Conservation (phyloP, 257 asterid genomes). For the Leonotis leonurus region DNA sequence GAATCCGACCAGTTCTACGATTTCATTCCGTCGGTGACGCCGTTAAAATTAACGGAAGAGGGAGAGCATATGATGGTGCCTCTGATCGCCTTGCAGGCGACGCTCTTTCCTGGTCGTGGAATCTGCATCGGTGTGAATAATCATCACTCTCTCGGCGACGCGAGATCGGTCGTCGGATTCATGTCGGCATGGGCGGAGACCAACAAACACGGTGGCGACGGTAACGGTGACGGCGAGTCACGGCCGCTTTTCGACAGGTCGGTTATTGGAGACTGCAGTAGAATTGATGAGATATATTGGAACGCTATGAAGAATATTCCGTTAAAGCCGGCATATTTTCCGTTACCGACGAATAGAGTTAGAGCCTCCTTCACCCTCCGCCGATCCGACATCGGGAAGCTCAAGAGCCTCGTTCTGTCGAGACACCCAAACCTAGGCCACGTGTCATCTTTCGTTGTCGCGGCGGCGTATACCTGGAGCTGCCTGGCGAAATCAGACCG, state of each 20-base stretch:
- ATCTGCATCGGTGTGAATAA: not conserved
- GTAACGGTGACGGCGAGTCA: not conserved
- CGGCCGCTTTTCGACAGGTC: slow-evolving; percentile 28
- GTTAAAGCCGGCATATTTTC: not conserved
- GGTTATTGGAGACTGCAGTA: slow-evolving; percentile 19
- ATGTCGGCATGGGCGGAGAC: no score
- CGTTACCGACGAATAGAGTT: slow-evolving; percentile 26
- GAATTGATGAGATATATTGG: slow-evolving; percentile 23
- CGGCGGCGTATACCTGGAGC: slow-evolving; percentile 33
- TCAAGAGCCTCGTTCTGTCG: slow-evolving; percentile 27
- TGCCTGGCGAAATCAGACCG: slow-evolving; percentile 32
- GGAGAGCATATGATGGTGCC: no score
- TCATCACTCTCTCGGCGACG: no score
- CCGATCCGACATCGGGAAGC: slow-evolving; percentile 17
- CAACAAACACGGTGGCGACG: no score
- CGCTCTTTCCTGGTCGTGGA: slow-evolving; percentile 37
- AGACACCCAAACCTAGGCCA: slow-evolving; percentile 13
- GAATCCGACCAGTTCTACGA: no score
- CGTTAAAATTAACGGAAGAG: no score
- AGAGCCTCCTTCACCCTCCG: slow-evolving; percentile 36
- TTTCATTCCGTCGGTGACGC: no score
- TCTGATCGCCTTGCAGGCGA: no score
- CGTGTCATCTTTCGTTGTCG: slow-evolving; percentile 30
- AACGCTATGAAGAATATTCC: slow-evolving; percentile 8
- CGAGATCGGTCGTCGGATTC: no score